These are phyloP conservation scores for Klebsormidium nitens DNA, from an alignment of 139 green algal genomes.

Conservation along the genomic window DNA sequence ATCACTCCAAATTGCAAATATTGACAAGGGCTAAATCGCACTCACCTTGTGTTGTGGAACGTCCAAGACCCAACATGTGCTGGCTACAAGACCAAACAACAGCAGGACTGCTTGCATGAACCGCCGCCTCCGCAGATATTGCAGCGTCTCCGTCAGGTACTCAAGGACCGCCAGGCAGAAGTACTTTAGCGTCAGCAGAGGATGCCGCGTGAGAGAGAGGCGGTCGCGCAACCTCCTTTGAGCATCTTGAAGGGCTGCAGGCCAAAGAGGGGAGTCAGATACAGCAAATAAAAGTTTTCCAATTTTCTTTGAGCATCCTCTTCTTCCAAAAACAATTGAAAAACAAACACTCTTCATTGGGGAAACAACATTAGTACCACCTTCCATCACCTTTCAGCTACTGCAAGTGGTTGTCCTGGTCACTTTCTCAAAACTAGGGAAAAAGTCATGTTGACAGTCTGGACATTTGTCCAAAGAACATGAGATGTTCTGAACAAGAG, in stretches of 20 bases:
- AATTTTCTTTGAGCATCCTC: no score
- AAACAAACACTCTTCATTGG: no score
- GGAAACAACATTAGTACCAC: no score
- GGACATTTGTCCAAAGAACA: no score
- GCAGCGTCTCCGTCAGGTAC: not conserved
- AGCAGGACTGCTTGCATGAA: not conserved
- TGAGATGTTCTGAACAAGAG: no score
- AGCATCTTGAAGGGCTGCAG: constrained; percentile 12
- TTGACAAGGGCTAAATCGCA: not conserved
- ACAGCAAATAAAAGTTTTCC: no score
- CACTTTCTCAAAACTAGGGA: no score
- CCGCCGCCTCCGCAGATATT: not conserved
- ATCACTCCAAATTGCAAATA: not conserved
- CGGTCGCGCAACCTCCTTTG: constrained; percentile 5
- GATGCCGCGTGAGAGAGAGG: constrained; percentile 9
- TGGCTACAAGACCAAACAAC: not conserved
- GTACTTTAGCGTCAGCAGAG: constrained; percentile 20
- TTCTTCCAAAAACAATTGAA: no score
- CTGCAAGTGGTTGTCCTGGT: no score
- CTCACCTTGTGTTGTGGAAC: constrained; percentile 5
- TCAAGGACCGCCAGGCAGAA: constrained; percentile 12
- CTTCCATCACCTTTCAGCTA: no score
- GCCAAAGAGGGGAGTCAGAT: no score
- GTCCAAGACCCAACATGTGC: not conserved
- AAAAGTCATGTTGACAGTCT: no score